phyloP scores from a whole-genome alignment of 305 asterid species.

The Nicotiana rustica region DNA sequence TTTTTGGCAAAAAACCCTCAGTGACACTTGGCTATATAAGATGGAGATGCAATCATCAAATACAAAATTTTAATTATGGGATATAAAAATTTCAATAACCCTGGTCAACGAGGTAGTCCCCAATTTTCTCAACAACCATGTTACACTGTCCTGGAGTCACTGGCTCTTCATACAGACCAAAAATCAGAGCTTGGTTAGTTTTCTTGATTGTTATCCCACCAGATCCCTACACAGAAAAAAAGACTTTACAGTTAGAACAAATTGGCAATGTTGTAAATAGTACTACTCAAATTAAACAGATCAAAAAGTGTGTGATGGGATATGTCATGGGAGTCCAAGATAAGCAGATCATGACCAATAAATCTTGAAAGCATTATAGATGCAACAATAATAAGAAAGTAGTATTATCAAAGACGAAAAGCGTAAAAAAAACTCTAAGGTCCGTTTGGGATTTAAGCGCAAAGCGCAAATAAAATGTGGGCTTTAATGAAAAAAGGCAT shows the following conservation, averaged over 20 bases:
- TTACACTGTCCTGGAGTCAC: slow-evolving; percentile 67
- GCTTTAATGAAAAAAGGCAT: no score
- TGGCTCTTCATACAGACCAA: slow-evolving; percentile 55
- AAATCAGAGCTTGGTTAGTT: slow-evolving; percentile 42
- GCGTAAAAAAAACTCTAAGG: no score
- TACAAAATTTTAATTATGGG: background rate
- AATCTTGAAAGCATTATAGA: no score
- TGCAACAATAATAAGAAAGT: background rate
- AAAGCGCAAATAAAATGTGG: no score
- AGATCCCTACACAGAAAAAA: slow-evolving; percentile 42
- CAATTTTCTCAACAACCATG: slow-evolving; percentile 65
- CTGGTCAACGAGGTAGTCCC: slow-evolving; percentile 65
- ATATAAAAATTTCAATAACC: slow-evolving; percentile 32
- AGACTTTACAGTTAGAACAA: background rate
- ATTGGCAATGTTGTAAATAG: background rate
- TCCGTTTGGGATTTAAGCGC: no score
- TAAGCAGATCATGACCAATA: background rate
- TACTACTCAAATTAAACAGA: background rate
- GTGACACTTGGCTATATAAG: background rate
- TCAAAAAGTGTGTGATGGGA: background rate
- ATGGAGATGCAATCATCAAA: background rate
- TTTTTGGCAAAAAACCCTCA: background rate
- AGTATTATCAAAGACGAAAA: no score
- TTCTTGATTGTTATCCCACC: slow-evolving; percentile 47
- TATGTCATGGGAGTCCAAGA: background rate